Conservation (phyloP, 345 rosid genomes). For the Psidium friedrichsthalianum region DNA sequence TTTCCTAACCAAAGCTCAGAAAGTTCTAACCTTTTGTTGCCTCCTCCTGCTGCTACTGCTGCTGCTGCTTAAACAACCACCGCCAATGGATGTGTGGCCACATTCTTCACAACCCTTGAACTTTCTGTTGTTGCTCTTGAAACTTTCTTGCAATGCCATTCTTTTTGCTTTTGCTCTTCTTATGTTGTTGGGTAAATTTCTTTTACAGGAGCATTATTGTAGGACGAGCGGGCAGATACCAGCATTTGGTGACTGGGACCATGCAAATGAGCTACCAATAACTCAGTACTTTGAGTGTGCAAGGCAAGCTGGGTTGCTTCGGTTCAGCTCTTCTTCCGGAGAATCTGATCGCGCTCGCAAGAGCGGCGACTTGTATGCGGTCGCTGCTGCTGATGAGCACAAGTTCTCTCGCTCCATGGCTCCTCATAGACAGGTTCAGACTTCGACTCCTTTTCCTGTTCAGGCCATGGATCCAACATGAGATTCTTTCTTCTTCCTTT, state of each 20-base stretch:
- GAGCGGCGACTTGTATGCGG: slow-evolving; percentile 5
- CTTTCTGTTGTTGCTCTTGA: not conserved
- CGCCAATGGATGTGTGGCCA: not conserved
- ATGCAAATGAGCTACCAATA: slow-evolving; percentile 25
- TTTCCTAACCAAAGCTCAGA: not conserved
- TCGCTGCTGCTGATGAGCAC: not conserved
- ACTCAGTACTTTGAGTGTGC: slow-evolving; percentile 32
- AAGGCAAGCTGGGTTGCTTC: slow-evolving; percentile 24
- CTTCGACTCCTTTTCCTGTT: not conserved
- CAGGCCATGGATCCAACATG: not conserved
- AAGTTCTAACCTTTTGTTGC: not conserved
- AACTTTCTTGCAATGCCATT: not conserved
- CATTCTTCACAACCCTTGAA: not conserved
- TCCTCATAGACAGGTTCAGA: not conserved
- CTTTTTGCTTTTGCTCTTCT: not conserved
- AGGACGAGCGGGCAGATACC: slow-evolving; percentile 4
- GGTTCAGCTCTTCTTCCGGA: slow-evolving; percentile 9
- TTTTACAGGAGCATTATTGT: slow-evolving; percentile 8
- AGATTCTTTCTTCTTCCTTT: not conserved
- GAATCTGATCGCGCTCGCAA: slow-evolving; percentile 4
- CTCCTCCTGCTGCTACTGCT: not conserved
- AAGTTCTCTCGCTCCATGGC: slow-evolving; percentile 1
- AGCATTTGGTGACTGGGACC: slow-evolving; percentile 6
- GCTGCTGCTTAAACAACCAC: not conserved
- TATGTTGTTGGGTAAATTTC: not conserved